These are phyloP conservation scores for Leccinum olivaceopallidum DNA, from an alignment of 768 basidiomycete species.

Conservation along the genomic window DNA sequence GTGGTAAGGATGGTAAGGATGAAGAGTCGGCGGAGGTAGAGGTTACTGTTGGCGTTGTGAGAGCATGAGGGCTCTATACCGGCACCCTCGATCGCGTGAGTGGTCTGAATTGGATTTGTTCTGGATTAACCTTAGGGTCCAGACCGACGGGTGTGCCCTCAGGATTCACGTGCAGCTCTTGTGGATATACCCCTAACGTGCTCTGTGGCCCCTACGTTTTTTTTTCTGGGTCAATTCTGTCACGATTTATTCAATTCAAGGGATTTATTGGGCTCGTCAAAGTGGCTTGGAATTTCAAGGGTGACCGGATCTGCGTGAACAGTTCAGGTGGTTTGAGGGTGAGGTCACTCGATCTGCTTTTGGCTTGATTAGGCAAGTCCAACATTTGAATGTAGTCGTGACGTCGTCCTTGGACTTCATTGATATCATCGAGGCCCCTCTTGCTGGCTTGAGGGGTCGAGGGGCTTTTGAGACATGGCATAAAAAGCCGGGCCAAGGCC, in stretches of 20 bases:
- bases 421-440: not conserved
- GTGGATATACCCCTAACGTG: constrained; percentile 18
- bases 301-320: not conserved
- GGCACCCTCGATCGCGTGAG: constrained; percentile 8
- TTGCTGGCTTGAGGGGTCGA: constrained; percentile 3
- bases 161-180: constrained; percentile 1
- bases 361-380: constrained; percentile 7
- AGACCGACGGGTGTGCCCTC: constrained; percentile 3
- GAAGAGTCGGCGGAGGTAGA: constrained; percentile 47
- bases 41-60: constrained; percentile 74
- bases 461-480: constrained; percentile 13
- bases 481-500: constrained; percentile 7
- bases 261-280: not conserved
- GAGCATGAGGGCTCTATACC: constrained; percentile 42
- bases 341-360: constrained; percentile 19
- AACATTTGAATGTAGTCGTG: constrained; percentile 4
- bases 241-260: not conserved
- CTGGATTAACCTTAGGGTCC: not conserved
- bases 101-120: constrained; percentile 3
- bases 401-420: constrained; percentile 1
- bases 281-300: constrained; percentile 4
- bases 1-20: constrained; percentile 21
- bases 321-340: constrained; percentile 2
- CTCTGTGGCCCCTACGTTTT: not conserved
- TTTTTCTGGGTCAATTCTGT: not conserved